Base-by-base conservation (phyloP, 306 rosid genomes). In the Phaseolus lunatus region DNA sequence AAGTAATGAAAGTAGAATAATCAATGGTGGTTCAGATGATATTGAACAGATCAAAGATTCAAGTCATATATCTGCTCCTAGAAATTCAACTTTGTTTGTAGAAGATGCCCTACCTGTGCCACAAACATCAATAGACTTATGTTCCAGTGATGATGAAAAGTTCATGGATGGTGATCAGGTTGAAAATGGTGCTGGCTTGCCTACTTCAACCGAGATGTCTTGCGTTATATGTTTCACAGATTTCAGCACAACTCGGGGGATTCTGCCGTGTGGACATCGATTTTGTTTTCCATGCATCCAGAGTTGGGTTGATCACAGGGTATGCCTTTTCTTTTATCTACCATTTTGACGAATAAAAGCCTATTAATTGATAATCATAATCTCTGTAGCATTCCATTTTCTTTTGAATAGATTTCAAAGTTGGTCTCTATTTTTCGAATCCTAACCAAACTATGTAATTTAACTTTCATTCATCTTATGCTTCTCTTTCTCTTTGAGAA, bases 191-290 rank as follows among this genome's bases (percentile, higher is more conserved):
- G 77, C 84, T 37, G 41, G 44, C 47, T 39, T 81, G 76, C 80
- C 86, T 68, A 74, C 79, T 71, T 74, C 95, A 20, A 54, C 68
- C 16, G 92, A 92, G 63, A 43, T 89, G 83, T 92, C 98, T 67
- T 95, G 98, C 75, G 96, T 90, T 45, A 95, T 95, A 76, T 95
- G 98, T 84, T 89, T 84, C 88, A 85, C 88, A 49, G 96, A 89
- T 78, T 92, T 84, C 84, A 89, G 96, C 84, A 74, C 88, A 69
- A 88, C 81, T 39, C 70, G 96, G 79, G 98, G 97, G 24, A 82
- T 90, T 82, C 85, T 95, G 83, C 90, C 88, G 0, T 95, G 98
- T 82, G 96, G 95, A 70, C 98, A 95, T 79, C 91, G 95, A 47
- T 95, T 83, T 87, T 95, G 98, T 80, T 92, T 78, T 80, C 71